Percentiles rank a stretch among this genome's conserved stretches.
These are phyloP conservation scores for Trichomonascus vanleenenianus DNA, from an alignment of 805 yeast species.

Conservation along the genomic window DNA sequence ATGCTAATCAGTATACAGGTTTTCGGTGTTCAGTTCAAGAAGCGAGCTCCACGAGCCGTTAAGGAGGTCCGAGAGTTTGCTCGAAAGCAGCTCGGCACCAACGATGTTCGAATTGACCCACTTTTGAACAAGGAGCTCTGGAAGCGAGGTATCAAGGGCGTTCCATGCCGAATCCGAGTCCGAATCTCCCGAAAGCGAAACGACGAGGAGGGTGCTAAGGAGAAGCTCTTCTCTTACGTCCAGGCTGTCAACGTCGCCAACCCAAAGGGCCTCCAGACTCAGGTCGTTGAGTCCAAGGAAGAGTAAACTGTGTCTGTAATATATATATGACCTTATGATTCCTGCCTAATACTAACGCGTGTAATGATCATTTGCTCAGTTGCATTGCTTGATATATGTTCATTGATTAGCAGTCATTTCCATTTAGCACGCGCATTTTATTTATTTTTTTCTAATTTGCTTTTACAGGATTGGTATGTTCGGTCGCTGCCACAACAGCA, in stretches of 20 bases:
- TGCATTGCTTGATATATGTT: too few relatives aligned
- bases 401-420: too few relatives aligned
- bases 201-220: slow-evolving; percentile 99
- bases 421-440: too few relatives aligned
- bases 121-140: slow-evolving; percentile 96
- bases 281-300: slow-evolving; percentile 84
- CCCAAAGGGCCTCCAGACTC: slow-evolving; percentile 96
- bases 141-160: slow-evolving; percentile 99
- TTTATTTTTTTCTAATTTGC: too few relatives aligned
- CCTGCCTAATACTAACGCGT: too few relatives aligned
- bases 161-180: slow-evolving; percentile 95
- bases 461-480: too few relatives aligned
- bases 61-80: slow-evolving; percentile 99
- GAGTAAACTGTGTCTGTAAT: slow-evolving; percentile 20
- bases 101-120: slow-evolving; percentile 98
- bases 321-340: too few relatives aligned
- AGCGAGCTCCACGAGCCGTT: slow-evolving; percentile 99
- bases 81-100: slow-evolving; percentile 97
- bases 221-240: slow-evolving; percentile 94
- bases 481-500: too few relatives aligned
- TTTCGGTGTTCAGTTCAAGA: slow-evolving; percentile 98
- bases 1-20: slow-evolving; percentile 39
- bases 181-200: slow-evolving; percentile 99
- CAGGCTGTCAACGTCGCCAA: slow-evolving; percentile 94
- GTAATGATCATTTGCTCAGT: too few relatives aligned